phyloP scores from a whole-genome alignment of 2,329 filamentous ascomycete genomes.

The Aspergillus pseudoviridinutans region DNA sequence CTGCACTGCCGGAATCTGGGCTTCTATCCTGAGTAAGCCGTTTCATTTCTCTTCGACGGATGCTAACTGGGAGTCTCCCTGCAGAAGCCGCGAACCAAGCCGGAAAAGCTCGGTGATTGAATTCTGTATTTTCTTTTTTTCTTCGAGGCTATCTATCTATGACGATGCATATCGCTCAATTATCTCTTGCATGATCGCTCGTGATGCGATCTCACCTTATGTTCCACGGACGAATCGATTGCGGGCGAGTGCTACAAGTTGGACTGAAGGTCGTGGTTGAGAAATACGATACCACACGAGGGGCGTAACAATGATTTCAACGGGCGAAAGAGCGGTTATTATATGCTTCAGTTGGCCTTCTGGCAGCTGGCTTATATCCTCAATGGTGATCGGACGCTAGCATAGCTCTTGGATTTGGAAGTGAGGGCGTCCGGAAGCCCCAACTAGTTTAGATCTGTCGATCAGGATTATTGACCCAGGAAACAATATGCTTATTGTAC shows the following conservation, averaged over 20 bases:
- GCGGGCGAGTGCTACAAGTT: background rate
- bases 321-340: background rate
- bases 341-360: background rate
- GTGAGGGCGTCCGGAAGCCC: background rate
- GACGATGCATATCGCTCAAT: slow-evolving; percentile 6
- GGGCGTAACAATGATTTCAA: background rate
- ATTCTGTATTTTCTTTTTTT: slow-evolving; percentile 5
- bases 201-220: slow-evolving; percentile 11
- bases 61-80: slow-evolving; percentile 8
- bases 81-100: slow-evolving; percentile 49
- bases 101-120: slow-evolving; percentile 42
- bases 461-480: too few species aligned
- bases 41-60: background rate
- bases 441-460: background rate
- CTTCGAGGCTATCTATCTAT: slow-evolving; percentile 14
- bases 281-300: background rate
- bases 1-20: background rate
- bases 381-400: background rate
- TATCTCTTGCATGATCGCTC: slow-evolving; percentile 1
- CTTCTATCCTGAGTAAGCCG: background rate
- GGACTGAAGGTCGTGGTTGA: background rate
- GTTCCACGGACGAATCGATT: background rate
- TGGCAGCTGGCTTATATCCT: background rate
- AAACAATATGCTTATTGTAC: background rate
- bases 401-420: background rate